Conservation (phyloP, 2,329 filamentous ascomycete genomes). For the Botrytis medusae region DNA sequence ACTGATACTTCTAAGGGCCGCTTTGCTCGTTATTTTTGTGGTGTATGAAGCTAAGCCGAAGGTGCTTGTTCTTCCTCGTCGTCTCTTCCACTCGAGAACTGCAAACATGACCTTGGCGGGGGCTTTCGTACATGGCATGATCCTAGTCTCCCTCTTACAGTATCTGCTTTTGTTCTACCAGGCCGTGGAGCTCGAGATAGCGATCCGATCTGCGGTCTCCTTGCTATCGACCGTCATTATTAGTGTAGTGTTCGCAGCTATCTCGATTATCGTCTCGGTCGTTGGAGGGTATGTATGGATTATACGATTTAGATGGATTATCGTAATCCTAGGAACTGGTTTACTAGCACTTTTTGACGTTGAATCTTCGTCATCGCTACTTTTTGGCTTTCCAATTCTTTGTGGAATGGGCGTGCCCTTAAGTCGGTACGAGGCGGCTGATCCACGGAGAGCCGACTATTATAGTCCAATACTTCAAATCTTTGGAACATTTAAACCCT, state of each 20-base stretch:
- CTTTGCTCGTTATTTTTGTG: slow-evolving; percentile 41
- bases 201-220: slow-evolving; percentile 17
- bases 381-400: background rate
- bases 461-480: background rate
- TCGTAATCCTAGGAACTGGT: background rate
- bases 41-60: slow-evolving; percentile 46
- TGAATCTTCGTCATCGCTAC: background rate
- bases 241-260: background rate
- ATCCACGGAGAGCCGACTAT: background rate
- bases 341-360: background rate
- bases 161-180: slow-evolving; percentile 38
- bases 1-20: slow-evolving; percentile 54
- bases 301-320: background rate
- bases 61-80: background rate
- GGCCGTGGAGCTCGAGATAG: background rate
- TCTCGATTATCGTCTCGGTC: background rate
- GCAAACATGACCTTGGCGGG: background rate
- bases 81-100: slow-evolving; percentile 4
- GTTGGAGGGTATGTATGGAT: background rate
- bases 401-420: background rate
- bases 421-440: too few relatives aligned
- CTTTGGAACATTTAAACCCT: rapidly evolving
- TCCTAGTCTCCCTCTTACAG: slow-evolving; percentile 45
- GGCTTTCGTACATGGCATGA: background rate
- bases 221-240: background rate